Evolutionary conservation across 768 basidiomycete genomes (phyloP).

Genomic region (Hydnomerulius pinastri): DNA sequence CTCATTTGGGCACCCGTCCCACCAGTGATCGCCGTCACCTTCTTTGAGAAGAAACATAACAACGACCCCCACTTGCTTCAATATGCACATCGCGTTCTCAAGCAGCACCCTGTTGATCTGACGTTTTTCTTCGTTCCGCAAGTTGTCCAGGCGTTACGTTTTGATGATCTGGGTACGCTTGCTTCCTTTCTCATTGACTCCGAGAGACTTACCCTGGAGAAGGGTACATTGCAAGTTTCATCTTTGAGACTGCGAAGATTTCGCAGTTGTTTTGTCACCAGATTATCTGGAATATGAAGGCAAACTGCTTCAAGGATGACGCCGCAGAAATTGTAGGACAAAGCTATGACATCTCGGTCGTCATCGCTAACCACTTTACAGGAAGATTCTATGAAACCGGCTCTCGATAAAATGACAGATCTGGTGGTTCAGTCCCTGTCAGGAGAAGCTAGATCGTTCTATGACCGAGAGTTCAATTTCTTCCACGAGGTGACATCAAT

Average conservation of each 20-base stretch:
- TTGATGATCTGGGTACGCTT: conserved; percentile 78
- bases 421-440: conserved; percentile 83
- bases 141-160: conserved; percentile 93
- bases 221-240: conserved; percentile 95
- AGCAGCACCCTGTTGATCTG: conserved; percentile 90
- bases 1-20: conserved; percentile 89
- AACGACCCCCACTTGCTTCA: conserved; percentile 87
- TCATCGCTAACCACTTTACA: conserved; percentile 32
- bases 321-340: conserved; percentile 72
- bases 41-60: conserved; percentile 83
- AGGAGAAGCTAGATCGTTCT: conserved; percentile 85
- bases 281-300: conserved; percentile 99
- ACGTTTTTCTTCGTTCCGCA: conserved; percentile 99
- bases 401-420: conserved; percentile 84
- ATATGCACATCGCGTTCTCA: conserved; percentile 94
- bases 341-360: background rate
- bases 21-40: conserved; percentile 76
- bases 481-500: conserved; percentile 97
- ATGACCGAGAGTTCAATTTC: conserved; percentile 93
- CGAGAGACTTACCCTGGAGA: background rate
- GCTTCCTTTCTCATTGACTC: background rate
- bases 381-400: conserved; percentile 96
- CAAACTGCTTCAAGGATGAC: conserved; percentile 95
- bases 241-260: conserved; percentile 96
- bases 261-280: conserved; percentile 99